Evolutionary conservation across 1,284 basidiomycete species (phyloP).

Genomic region (Cryptococcus deneoformans): DNA sequence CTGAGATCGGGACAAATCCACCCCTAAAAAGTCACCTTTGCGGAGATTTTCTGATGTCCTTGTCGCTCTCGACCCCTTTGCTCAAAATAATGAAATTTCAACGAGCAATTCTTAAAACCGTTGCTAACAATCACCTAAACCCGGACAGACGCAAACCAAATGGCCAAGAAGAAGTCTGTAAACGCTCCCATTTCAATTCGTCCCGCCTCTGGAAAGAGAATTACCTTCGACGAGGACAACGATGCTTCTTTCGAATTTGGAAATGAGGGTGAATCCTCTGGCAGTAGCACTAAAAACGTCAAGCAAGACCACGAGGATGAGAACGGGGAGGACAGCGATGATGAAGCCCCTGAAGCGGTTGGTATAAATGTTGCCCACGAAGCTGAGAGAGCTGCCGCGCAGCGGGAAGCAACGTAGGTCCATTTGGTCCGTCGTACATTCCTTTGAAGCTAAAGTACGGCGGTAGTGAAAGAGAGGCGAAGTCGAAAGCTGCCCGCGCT

Average conservation of each 20-base stretch:
- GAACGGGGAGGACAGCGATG: slow-evolving; percentile 22
- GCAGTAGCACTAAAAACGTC: not conserved
- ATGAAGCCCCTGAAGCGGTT: slow-evolving; percentile 41
- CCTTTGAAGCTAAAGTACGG: too few relatives aligned
- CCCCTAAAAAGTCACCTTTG: too few relatives aligned
- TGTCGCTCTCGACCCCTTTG: too few relatives aligned
- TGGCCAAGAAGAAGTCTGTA: slow-evolving; percentile 14
- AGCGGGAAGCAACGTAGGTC: slow-evolving; percentile 21
- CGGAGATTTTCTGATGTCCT: too few relatives aligned
- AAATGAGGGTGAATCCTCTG: not conserved
- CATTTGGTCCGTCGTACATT: not conserved
- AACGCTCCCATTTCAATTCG: slow-evolving; percentile 12
- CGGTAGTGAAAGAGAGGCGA: not conserved
- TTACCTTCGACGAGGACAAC: slow-evolving; percentile 26
- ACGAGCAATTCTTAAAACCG: too few relatives aligned
- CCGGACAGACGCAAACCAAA: not conserved
- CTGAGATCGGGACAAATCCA: too few relatives aligned
- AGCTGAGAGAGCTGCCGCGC: slow-evolving; percentile 8
- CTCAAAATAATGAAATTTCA: too few relatives aligned
- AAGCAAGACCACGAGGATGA: slow-evolving; percentile 8
- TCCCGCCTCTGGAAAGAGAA: slow-evolving; percentile 27
- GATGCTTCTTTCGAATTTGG: not conserved
- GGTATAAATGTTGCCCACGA: slow-evolving; percentile 18
- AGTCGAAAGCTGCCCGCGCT: slow-evolving; percentile 15
- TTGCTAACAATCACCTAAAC: too few relatives aligned